Conservation (phyloP, 2,329 filamentous ascomycete genomes). For the Parastagonospora avenae region DNA sequence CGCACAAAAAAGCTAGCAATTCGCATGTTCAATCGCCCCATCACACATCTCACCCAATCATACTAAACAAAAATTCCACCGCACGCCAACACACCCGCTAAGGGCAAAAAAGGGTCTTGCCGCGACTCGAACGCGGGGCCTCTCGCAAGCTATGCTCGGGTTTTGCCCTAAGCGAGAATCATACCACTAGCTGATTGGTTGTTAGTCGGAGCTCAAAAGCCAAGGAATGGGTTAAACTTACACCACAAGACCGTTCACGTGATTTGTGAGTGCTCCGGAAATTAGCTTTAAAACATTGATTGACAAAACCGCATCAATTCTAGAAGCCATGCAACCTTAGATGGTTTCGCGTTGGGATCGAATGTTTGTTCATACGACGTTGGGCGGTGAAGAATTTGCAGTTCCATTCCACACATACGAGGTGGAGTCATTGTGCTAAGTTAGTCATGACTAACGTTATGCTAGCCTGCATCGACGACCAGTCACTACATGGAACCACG, state of each 20-base stretch:
- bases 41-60: no score
- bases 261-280: background rate
- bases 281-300: background rate
- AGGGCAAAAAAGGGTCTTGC: constrained; percentile 16
- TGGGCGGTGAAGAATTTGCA: constrained; percentile 1
- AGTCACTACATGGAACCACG: no score
- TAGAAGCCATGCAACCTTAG: background rate
- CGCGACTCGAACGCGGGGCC: constrained; percentile 25
- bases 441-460: background rate
- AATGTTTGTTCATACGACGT: background rate
- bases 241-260: constrained; percentile 20
- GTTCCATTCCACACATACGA: background rate
- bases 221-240: background rate
- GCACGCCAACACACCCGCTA: no score
- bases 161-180: constrained; percentile 17
- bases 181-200: constrained; percentile 16
- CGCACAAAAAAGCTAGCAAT: no score
- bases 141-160: constrained; percentile 20
- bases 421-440: background rate
- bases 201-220: background rate
- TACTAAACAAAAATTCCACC: no score
- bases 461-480: background rate
- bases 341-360: background rate
- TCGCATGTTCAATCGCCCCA: no score
- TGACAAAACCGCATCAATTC: no score